Percentiles rank a stretch among this genome's conserved stretches.
These are phyloP conservation scores for Monilinia fructigena DNA, from an alignment of 2,329 filamentous ascomycete genomes.

Conservation along the genomic window DNA sequence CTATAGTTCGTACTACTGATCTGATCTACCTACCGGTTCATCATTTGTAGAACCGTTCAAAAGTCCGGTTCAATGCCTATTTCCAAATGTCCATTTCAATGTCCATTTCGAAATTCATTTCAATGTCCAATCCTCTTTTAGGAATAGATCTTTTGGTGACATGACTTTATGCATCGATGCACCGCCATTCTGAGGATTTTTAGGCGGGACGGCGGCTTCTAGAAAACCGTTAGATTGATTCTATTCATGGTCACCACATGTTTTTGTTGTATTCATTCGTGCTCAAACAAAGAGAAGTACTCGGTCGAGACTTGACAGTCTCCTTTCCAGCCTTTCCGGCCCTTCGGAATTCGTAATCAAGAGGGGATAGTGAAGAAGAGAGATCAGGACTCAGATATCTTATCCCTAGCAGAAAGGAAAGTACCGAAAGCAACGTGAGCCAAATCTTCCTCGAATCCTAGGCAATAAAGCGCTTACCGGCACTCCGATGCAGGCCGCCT, in stretches of 20 bases:
- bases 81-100: neutral
- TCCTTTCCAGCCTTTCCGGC: neutral
- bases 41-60: too few species aligned
- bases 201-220: constrained; percentile 15
- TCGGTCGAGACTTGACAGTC: neutral
- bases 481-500: constrained; percentile 1
- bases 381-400: neutral
- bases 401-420: neutral
- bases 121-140: neutral
- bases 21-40: too few species aligned
- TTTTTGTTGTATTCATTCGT: neutral
- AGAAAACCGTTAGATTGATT: constrained; percentile 15
- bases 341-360: neutral
- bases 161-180: constrained; percentile 17
- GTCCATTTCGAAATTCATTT: too few species aligned
- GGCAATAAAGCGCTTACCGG: neutral
- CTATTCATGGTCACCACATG: neutral
- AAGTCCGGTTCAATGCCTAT: neutral
- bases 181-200: constrained; percentile 17
- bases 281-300: neutral
- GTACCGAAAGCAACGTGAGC: neutral
- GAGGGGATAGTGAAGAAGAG: neutral
- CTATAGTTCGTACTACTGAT: too few species aligned
- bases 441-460: neutral
- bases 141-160: constrained; percentile 11